Conservation (phyloP, 164 flowering plant species). For the Vitis cinerea region DNA sequence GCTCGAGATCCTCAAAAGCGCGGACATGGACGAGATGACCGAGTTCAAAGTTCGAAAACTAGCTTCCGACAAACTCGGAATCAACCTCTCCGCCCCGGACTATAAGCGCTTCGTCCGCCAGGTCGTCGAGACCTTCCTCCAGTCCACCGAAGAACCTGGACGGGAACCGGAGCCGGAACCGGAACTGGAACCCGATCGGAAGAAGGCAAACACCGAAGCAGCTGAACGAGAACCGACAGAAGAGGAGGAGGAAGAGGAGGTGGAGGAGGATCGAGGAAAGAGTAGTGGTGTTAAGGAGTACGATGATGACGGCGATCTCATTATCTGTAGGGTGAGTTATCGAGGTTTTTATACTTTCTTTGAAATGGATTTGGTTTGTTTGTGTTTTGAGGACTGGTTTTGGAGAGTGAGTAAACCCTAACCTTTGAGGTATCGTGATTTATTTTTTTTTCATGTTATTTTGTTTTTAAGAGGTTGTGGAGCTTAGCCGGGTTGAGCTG, state of each 20-base stretch:
- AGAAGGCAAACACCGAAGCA: slow-evolving; percentile 10
- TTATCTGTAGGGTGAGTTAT: slow-evolving; percentile 67
- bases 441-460: too few species aligned
- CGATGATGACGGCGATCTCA: slow-evolving; percentile 81
- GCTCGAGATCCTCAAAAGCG: slow-evolving; percentile 38
- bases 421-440: too few species aligned
- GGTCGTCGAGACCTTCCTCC: slow-evolving; percentile 59
- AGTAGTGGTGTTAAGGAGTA: slow-evolving; percentile 38
- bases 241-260: slow-evolving; percentile 22
- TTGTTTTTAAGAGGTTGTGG: too few species aligned
- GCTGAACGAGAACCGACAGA: slow-evolving; percentile 17
- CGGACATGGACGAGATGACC: slow-evolving; percentile 63
- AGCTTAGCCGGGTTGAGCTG: too few species aligned
- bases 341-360: neutral
- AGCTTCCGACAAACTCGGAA: slow-evolving; percentile 55
- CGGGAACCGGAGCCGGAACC: slow-evolving; percentile 17
- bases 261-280: slow-evolving; percentile 13
- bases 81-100: slow-evolving; percentile 49
- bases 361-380: neutral
- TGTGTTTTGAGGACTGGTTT: neutral
- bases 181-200: slow-evolving; percentile 4
- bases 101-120: slow-evolving; percentile 47
- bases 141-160: slow-evolving; percentile 14
- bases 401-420: neutral
- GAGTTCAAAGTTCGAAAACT: slow-evolving; percentile 58